Conservation (phyloP, 2,329 filamentous ascomycete species). For the Clarireedia sp. region DNA sequence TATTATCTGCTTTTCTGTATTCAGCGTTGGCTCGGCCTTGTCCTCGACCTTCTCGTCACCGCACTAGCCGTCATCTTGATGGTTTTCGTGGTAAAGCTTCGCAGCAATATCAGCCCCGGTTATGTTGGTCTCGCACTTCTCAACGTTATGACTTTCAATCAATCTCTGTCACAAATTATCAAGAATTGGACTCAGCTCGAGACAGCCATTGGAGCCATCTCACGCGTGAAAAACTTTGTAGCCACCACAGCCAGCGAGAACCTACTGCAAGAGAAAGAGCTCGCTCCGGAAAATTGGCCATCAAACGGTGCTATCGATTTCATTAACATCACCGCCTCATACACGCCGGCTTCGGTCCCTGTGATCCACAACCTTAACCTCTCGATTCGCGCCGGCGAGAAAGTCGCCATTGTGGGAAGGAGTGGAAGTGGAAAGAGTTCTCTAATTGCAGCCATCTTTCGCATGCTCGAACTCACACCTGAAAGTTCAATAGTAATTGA, state of each 20-base stretch:
- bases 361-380: constrained; percentile 31
- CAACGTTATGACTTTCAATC: constrained; percentile 25
- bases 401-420: constrained; percentile 42
- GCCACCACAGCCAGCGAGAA: constrained; percentile 15
- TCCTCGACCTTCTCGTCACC: constrained; percentile 23
- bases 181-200: constrained; percentile 24
- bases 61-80: constrained; percentile 29
- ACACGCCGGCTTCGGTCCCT: constrained; percentile 18
- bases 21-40: constrained; percentile 49
- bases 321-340: constrained; percentile 26
- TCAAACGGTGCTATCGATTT: constrained; percentile 29
- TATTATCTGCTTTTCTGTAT: constrained; percentile 50
- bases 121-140: constrained; percentile 27
- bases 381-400: constrained; percentile 45
- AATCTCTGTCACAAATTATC: constrained; percentile 18
- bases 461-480: constrained; percentile 38
- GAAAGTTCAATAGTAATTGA: constrained; percentile 38
- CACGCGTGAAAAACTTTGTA: constrained; percentile 17
- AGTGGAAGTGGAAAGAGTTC: constrained; percentile 35
- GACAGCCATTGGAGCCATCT: constrained; percentile 24
- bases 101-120: constrained; percentile 21
- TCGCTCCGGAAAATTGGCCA: constrained; percentile 19
- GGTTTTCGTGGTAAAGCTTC: constrained; percentile 29
- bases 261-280: constrained; percentile 10
- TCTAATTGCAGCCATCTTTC: constrained; percentile 40